Base-by-base conservation (phyloP, 768 basidiomycete genomes). In the Mrakia frigida region DNA sequence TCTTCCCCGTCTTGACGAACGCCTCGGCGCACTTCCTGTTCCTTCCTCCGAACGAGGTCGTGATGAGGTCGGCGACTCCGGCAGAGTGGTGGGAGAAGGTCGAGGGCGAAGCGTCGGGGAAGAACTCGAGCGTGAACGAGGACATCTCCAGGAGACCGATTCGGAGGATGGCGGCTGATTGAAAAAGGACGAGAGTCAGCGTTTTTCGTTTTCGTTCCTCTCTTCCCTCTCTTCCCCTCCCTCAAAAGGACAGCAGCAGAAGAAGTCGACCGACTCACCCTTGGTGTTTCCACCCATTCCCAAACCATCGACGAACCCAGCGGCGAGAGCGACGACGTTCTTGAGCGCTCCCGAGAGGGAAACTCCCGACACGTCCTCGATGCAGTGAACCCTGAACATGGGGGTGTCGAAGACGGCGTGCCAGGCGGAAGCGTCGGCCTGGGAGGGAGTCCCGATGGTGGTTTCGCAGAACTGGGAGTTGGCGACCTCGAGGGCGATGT, bases 81-180 rank as follows among this genome's bases (percentile, higher is more conserved):
- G 85, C 84, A 74, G 82, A 83, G 79, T 86, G 84, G 71, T 84
- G 79, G 35, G 85, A 80, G 81, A 86, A 86, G 0, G 86, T 86
- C 23, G 82, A 82, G 43, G 83, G 80, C 78, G 84, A 82, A 70
- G 84, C 83, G 67, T 82, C 81, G 6, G 83, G 80, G 81, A 86
- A 86, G 82, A 86, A 86, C 78, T 86, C 86, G 70, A 82, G 80
- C 59, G 83, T 83, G 81, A 86, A 86, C 53, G 82, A 78, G 76
- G 85, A 84, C 84, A 86, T 85, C 80, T 86, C 86, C 41, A 86
- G 78, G 76, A 86, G 80, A 70, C 86, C 86, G 74, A 85, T 85
- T 37, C 86, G 82, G 83, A 86, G 86, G 80, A 86, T 84, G 33
- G 86, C 86, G 35, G 85, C 72, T 73, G n/a, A 63, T 4, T 2